A percentile compares a stretch with the other conserved stretches of the same genome.
Conservation (phyloP, 805 yeast species). For the Blastobotrys robertii region DNA sequence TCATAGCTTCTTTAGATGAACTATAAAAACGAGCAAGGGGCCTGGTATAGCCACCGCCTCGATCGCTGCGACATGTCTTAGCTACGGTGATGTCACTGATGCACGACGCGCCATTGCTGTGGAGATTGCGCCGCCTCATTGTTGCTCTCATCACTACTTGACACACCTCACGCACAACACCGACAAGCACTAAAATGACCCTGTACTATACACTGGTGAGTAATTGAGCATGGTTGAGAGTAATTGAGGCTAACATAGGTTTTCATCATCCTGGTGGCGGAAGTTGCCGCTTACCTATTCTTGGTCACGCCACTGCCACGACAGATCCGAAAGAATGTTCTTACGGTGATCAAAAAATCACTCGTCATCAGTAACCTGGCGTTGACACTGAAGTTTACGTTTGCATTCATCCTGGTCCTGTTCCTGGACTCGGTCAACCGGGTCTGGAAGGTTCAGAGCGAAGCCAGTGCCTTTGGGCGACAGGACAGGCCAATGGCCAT, state of each 20-base stretch:
- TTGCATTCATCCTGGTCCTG: conserved; percentile 73
- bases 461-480: conserved; percentile 27
- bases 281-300: conserved; percentile 67
- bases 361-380: conserved; percentile 63
- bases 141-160: not conserved
- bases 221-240: not conserved
- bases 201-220: conserved; percentile 34
- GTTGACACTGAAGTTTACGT: conserved; percentile 67
- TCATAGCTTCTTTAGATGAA: not conserved
- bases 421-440: conserved; percentile 86
- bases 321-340: conserved; percentile 54
- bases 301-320: conserved; percentile 85
- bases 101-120: not conserved
- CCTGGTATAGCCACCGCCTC: not conserved
- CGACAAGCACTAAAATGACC: conserved; percentile 27
- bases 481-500: conserved; percentile 19
- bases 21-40: not conserved
- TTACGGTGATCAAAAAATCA: conserved; percentile 54
- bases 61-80: not conserved
- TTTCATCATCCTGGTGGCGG: conserved; percentile 66
- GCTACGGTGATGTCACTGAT: not conserved
- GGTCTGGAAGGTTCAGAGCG: conserved; percentile 54
- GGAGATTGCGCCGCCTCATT: not conserved
- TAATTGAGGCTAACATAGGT: conserved; percentile 29
- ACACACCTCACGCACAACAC: not conserved